Percentiles rank a stretch among this genome's conserved stretches.
Conservation (phyloP, 164 flowering plant genomes). For the Malania oleifera region DNA sequence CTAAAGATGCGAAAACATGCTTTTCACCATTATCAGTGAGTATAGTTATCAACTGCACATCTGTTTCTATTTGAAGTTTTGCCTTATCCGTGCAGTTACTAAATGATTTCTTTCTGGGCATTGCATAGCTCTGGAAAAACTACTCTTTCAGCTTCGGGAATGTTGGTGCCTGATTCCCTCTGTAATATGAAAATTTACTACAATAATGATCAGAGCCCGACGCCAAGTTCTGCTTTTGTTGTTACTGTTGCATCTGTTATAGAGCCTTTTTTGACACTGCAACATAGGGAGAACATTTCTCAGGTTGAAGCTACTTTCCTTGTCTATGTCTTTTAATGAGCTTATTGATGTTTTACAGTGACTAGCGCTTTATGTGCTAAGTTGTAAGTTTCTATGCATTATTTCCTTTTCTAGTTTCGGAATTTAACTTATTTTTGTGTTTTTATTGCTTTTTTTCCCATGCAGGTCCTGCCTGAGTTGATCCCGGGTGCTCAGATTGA, state of each 20-base stretch:
- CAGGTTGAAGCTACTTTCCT: slow-evolving; percentile 29
- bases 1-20: slow-evolving; percentile 78
- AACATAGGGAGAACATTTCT: slow-evolving; percentile 26
- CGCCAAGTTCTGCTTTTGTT: slow-evolving; percentile 29
- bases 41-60: neutral
- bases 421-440: neutral
- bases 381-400: no score
- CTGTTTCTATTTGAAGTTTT: neutral
- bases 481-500: slow-evolving; percentile 67
- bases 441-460: slow-evolving; percentile 10
- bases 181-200: slow-evolving; percentile 15
- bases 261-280: slow-evolving; percentile 64
- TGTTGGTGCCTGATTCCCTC: slow-evolving; percentile 51
- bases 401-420: neutral
- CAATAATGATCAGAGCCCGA: neutral
- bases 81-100: neutral
- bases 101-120: slow-evolving; percentile 6
- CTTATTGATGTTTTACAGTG: neutral
- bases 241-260: slow-evolving; percentile 76
- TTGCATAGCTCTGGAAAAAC: slow-evolving; percentile 67
- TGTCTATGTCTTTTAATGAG: neutral
- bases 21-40: slow-evolving; percentile 79
- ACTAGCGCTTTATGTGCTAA: neutral
- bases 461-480: slow-evolving; percentile 53
- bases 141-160: slow-evolving; percentile 83